Evolutionary conservation across 1,139 yeast species (phyloP).

Genomic region (Sugiyamaella japonica): DNA sequence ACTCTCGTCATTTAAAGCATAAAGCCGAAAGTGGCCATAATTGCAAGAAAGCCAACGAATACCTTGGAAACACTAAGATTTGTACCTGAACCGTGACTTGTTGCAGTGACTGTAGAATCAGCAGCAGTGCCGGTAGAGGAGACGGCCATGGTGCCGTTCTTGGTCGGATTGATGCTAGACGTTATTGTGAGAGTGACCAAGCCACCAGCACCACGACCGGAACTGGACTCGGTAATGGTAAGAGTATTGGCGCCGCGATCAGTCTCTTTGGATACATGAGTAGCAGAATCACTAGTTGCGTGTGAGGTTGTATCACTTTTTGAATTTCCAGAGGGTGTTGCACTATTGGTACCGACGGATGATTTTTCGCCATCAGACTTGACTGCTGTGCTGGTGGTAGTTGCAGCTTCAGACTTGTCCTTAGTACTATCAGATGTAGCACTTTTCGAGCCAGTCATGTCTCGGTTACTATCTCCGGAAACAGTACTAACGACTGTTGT

Average conservation of each 20-base stretch:
- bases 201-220: constrained; percentile 1
- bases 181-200: background rate
- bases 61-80: background rate
- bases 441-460: too few species aligned
- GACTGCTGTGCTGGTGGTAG: background rate
- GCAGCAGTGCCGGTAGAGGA: background rate
- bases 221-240: background rate
- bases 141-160: background rate
- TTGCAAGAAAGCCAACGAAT: constrained; percentile 1
- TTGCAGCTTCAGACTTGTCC: background rate
- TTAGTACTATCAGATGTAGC: too few species aligned
- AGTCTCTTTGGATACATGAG: too few species aligned
- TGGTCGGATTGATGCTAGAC: background rate
- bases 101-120: background rate
- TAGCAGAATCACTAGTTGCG: background rate
- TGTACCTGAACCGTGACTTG: background rate
- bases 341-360: too few species aligned
- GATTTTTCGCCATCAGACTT: background rate
- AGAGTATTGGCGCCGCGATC: constrained; percentile 1
- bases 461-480: too few species aligned
- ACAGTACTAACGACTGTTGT: too few species aligned
- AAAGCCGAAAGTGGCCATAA: constrained; percentile 8
- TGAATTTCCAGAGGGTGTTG: too few species aligned
- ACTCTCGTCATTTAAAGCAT: background rate
- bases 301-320: background rate